phyloP scores from a whole-genome alignment of 768 basidiomycete species.

The Tubosaeta sp. region DNA sequence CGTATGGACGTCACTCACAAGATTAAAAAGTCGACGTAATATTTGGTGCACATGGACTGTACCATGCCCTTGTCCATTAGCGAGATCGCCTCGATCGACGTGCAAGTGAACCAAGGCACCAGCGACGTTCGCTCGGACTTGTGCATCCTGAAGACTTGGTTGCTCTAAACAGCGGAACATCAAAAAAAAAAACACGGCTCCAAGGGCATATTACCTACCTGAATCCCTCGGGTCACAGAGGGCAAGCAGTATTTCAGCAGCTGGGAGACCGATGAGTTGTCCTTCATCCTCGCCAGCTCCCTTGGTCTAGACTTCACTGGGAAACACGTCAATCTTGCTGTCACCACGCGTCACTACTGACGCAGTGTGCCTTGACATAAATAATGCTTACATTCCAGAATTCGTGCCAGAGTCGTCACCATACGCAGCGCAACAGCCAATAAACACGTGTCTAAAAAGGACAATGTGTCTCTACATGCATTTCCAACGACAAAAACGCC shows the following conservation, averaged over 20 bases:
- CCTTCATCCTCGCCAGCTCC: conserved; percentile 10
- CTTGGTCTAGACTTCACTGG: conserved; percentile 10
- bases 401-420: conserved; percentile 11
- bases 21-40: conserved; percentile 13
- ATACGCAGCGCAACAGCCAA: conserved; percentile 15
- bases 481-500: background rate
- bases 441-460: conserved; percentile 6
- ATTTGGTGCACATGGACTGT: background rate
- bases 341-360: background rate
- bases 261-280: conserved; percentile 11
- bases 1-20: background rate
- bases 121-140: conserved; percentile 15
- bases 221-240: conserved; percentile 1
- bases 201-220: background rate
- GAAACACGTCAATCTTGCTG: background rate
- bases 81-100: background rate
- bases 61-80: background rate
- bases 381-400: conserved; percentile 11
- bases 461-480: background rate
- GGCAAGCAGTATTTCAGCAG: conserved; percentile 15
- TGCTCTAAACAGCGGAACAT: conserved; percentile 1
- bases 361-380: background rate
- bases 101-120: conserved; percentile 5
- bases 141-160: conserved; percentile 1
- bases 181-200: background rate